phyloP scores from a whole-genome alignment of 2,329 filamentous ascomycete species.

The Sarocladium oryzae region DNA sequence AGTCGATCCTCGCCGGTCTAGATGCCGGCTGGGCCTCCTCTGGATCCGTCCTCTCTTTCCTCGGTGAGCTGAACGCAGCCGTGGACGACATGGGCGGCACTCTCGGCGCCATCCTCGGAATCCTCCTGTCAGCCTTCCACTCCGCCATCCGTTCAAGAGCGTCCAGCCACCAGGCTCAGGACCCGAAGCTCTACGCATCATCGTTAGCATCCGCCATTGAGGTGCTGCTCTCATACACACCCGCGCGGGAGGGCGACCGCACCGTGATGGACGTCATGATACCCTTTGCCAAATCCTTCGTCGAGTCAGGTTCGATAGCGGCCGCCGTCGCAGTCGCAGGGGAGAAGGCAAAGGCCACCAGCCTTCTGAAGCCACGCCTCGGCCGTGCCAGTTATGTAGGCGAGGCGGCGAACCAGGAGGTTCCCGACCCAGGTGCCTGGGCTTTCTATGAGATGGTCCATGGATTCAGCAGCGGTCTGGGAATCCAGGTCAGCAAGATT shows the following conservation, averaged over 20 bases:
- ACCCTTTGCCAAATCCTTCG: slow-evolving; percentile 58
- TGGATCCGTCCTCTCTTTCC: slow-evolving; percentile 24
- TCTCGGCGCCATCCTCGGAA: slow-evolving; percentile 26
- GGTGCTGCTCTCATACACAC: slow-evolving; percentile 19
- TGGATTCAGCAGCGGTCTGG: neutral
- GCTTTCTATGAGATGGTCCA: slow-evolving; percentile 21
- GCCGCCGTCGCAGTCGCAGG: slow-evolving; percentile 34
- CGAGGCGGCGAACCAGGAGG: slow-evolving; percentile 20
- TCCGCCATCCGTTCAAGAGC: slow-evolving; percentile 20
- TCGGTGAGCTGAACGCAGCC: slow-evolving; percentile 40
- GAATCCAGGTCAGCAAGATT: neutral
- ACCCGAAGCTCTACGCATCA: slow-evolving; percentile 14
- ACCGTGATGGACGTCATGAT: slow-evolving; percentile 67
- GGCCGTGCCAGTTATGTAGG: slow-evolving; percentile 23
- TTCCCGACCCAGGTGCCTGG: slow-evolving; percentile 26
- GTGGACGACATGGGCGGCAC: slow-evolving; percentile 32
- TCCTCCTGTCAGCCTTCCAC: slow-evolving; percentile 37
- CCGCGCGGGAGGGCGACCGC: slow-evolving; percentile 28
- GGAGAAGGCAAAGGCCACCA: slow-evolving; percentile 22
- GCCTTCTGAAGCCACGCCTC: slow-evolving; percentile 21
- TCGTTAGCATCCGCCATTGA: slow-evolving; percentile 17
- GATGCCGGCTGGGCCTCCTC: slow-evolving; percentile 21
- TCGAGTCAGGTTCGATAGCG: slow-evolving; percentile 37
- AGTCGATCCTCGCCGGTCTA: slow-evolving; percentile 21
- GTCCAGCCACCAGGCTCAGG: slow-evolving; percentile 10